Evolutionary conservation across 257 asterid species (phyloP).

Genomic region (Capsicum chinense): DNA sequence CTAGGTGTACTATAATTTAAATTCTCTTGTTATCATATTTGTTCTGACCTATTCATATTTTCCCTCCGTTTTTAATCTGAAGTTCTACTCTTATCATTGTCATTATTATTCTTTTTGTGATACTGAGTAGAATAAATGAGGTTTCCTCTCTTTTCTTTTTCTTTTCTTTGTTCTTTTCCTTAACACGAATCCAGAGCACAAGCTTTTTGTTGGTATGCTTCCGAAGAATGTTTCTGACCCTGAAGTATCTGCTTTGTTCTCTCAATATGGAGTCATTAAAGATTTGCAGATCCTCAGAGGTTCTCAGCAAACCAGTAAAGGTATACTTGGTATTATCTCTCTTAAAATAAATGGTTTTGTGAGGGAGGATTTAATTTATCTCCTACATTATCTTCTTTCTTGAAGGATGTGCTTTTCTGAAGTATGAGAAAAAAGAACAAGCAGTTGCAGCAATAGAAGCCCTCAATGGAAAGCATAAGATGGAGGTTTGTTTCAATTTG

Average conservation of each 20-base stretch:
- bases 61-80: background rate
- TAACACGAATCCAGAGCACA: constrained; percentile 70
- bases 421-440: constrained; percentile 88
- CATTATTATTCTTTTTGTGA: constrained; percentile 22
- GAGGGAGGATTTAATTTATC: background rate
- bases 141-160: constrained; percentile 30
- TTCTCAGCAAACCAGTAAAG: constrained; percentile 91
- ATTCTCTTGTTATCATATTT: constrained; percentile 29
- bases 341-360: constrained; percentile 17
- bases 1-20: constrained; percentile 64
- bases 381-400: constrained; percentile 19
- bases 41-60: constrained; percentile 28
- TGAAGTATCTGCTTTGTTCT: constrained; percentile 81
- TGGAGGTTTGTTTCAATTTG: constrained; percentile 71
- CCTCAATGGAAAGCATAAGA: constrained; percentile 88
- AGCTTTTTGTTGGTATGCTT: constrained; percentile 96
- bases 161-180: constrained; percentile 20
- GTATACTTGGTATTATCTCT: constrained; percentile 44
- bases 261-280: constrained; percentile 77
- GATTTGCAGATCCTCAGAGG: constrained; percentile 95
- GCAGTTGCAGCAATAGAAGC: constrained; percentile 90
- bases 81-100: constrained; percentile 22
- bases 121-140: constrained; percentile 8
- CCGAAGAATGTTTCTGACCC: constrained; percentile 86
- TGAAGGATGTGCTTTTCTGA: constrained; percentile 92